Base-by-base conservation (phyloP, 2,329 filamentous ascomycete species). In the Xylariales sp. region DNA sequence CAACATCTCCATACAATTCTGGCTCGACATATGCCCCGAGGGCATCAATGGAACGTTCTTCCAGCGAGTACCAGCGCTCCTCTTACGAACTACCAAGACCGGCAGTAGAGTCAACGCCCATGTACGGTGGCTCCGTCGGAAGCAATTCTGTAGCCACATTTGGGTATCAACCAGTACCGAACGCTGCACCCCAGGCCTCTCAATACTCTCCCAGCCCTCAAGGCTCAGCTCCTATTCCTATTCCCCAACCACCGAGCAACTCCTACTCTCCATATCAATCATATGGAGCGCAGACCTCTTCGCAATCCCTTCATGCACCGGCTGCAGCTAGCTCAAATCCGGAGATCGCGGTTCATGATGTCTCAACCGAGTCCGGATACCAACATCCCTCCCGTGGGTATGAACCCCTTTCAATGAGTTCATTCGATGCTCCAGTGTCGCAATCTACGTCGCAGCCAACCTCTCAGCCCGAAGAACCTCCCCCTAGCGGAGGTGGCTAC, bases 351-450 rank as follows among this genome's bases (percentile, higher is more conserved):
- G 31, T 32, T 20, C 51, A 51, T 25, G 47, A 46, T 4, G 28
- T 38, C 8, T 43, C 39, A 46, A 56, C 32, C 12, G 52, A 29
- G 33, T 52, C 36, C 42, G 54, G 40, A 4, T 74, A 74, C 44
- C 70, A 75, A 38, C 63, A 71, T 11, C 58, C 65, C 0, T 65
- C 68, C 3, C 75, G 74, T 40, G 73, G 72, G 4, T 80, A 76
- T 45, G 70, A 74, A 46, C 67, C 76, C 11, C 68, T 69, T 2
- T 59, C 68, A 1, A 57, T 65, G 43, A 57, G 50, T 37, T 52
- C 55, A 3, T 59, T 58, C 12, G 60, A 61, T 43, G 50, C 38
- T 54, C 59, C 49, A 52, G 51, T 24, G 49, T 48, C 40, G 31
- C 51, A 49, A 46, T 51, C 42, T 41, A 53, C 42, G 45, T 8